A percentile compares a stretch with the other conserved stretches of the same genome.
phyloP scores from a whole-genome alignment of 257 asterid genomes.

The Petrea volubilis region DNA sequence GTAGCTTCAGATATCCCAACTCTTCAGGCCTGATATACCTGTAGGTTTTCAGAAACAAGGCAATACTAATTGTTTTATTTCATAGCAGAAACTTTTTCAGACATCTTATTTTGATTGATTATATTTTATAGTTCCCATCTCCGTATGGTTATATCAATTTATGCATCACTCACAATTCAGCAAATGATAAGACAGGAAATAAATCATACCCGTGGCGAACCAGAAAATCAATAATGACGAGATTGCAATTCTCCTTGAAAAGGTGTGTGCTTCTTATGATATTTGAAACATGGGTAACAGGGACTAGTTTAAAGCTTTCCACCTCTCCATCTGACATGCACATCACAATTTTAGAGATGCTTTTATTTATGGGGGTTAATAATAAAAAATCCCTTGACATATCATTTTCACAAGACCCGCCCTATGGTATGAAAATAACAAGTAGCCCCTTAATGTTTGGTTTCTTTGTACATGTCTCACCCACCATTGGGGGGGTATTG shows the following conservation, averaged over 20 bases:
- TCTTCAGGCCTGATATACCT: conserved; percentile 82
- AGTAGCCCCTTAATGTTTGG: too few relatives aligned
- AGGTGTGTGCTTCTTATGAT: conserved; percentile 51
- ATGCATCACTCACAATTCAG: background rate
- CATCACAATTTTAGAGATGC: conserved; percentile 7
- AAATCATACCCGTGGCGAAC: conserved; percentile 85
- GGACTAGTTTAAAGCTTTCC: conserved; percentile 77
- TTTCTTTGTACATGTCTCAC: too few relatives aligned
- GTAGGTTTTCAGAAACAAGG: conserved; percentile 18
- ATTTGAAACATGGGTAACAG: conserved; percentile 64
- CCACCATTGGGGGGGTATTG: too few relatives aligned
- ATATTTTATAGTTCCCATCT: background rate
- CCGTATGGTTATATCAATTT: background rate
- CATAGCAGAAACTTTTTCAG: background rate
- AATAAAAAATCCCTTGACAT: too few relatives aligned
- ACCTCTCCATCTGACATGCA: conserved; percentile 82
- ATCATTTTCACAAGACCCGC: too few relatives aligned
- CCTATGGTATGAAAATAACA: too few relatives aligned
- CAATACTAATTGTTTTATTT: background rate
- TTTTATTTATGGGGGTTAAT: too few relatives aligned
- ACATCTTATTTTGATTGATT: background rate
- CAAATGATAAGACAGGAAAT: conserved; percentile 7
- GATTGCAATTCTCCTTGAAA: conserved; percentile 81
- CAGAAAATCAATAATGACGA: conserved; percentile 86
- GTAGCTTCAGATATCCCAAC: conserved; percentile 68